Base-by-base conservation (phyloP, 1,284 basidiomycete species). In the Ustilago sp. region DNA sequence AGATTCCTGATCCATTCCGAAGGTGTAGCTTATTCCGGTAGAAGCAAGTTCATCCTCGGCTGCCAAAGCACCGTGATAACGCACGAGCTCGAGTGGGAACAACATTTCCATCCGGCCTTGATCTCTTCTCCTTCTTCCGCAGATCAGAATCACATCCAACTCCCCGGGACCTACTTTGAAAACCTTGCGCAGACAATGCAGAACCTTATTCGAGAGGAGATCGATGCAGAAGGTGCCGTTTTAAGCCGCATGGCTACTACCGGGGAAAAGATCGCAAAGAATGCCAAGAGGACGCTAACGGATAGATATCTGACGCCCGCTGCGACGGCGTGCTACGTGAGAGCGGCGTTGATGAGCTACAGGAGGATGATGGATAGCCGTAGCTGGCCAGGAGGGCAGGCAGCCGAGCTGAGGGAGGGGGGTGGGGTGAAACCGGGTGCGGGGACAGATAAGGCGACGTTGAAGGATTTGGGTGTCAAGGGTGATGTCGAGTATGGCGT, bases 71-170 rank as follows among this genome's bases (percentile, higher is more conserved):
- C 78, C 7, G 75, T 77, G 17, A 38, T 82, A 31, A 66, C 71
- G 45, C 80, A 82, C 59, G 32, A 31, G 35, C 56, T 80, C 31
- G 59, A 74, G 51, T 82, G 80, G 80, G 58, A 61, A 19, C 80
- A 82, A 47, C 80, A 82, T 39, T 82, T 82, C 62, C 80, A 82
- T 54, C 69, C 79, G 1, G 79, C 80, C 3, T 52, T 82, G 31
- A 43, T 74, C 59, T 31, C 45, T 15, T 34, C 61, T 31, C 15
- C 57, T 3, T 8, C 17, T 5, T 63, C 61, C 11, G 19, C 58
- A 2, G 75, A 77, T 55, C 63, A 50, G 15, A 77, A 77, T 43
- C 19, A 59, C 34, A 41, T 77, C 48, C 50, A 47, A 7, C 54
- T 76, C 1, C 23, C 36, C 5, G 68, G 68, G 0, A 1, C 1